Evolutionary conservation across 495 filamentous ascomycete genomes (phyloP), one percentile per base, ranked within the genome.

Genomic region (Astrothelium subdiscretum): DNA sequence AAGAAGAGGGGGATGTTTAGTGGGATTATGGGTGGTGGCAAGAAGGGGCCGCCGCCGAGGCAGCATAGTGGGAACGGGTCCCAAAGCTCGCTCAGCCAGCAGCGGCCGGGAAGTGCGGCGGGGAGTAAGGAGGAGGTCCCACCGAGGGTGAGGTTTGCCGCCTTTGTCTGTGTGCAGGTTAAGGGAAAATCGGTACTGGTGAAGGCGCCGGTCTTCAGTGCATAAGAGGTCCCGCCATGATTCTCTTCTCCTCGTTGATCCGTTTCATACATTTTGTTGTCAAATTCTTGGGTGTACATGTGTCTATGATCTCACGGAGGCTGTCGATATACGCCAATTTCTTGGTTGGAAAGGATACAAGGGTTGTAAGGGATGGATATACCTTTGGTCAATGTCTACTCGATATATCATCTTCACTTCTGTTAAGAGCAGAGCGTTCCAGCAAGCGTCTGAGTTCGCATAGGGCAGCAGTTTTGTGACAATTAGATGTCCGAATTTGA

Each of bases 91-190:
- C 62, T 65, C 24, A 65, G 67, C 20, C 48, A 54, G 48, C 48
- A 54, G 48, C 48, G 22, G 24, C 48, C 48, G 6, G 67, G 63
- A 29, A 54, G 48, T 20, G 48, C 48, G 48, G 29, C 48, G 24
- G 48, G 22, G 72, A 60, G 69, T 38, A 73, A 80, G 66, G 78
- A 79, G 63, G 76, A 80, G 35, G 6, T 63, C 29, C 67, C 71
- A 24, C 72, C 69, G 24, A 83, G 80, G 66, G 85, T 97, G 52
- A 81, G 94, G 31, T 85, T 97, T 70, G 84, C 92, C 22, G 87
- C 87, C 1, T 96, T 96, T 69, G 76, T 97, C 52, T 86, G 84
- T 0, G 87, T 95, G 10, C 90, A 96, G 73, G 90, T 97, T 6
- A 78, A 91, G 62, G 87, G 89, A 1, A 79, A 87, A 66, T 90